Base-by-base conservation (phyloP, 2,329 filamentous ascomycete genomes). In the Alternaria gaisen region DNA sequence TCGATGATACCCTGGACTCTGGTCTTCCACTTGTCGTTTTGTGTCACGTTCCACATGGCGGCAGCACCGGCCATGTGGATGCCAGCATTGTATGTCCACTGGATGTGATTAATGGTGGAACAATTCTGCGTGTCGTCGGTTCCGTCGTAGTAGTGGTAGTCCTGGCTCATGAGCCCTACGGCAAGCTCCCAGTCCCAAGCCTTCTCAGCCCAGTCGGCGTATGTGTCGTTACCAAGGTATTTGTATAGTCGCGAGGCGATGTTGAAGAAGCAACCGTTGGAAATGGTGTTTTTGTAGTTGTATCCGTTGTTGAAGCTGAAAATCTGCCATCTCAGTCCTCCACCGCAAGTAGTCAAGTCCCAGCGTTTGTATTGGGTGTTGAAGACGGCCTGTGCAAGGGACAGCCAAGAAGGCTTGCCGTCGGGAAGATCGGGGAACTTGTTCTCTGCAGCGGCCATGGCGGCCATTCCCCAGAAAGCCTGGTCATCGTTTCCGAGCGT, bases 251-350 rank as follows among this genome's bases (percentile, higher is more conserved):
- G 89, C 0, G 92, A 89, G 3, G 91, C 89, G 28, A 97, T 85
- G 77, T 94, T 90, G 79, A 96, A 94, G 77, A 96, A 89, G 30
- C 89, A 90, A 36, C 91, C 92, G 77, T 95, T 95, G 64, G 89
- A 89, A 68, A 94, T 87, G 22, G 88, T 86, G 80, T 94, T 94
- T 79, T 93, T 95, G 85, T 96, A 95, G 70, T 88, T 85, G 76
- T 93, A 89, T 18, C 93, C 93, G 32, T 76, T 89, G 76, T 96
- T 94, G 71, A 86, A 87, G 4, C 85, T 79, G 75, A 89, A 94
- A 68, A 97, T 93, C 81, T 97, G 92, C 91, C 91, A 94, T 55
- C 86, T 83, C 51, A 95, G 81, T 6, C 92, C 93, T 61, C 92
- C 92, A 28, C 83, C 85, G 71, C 92, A 96, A 32, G 81, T 79